These are phyloP conservation scores for Leavenworthia alabamica DNA, from an alignment of 345 rosid genomes.

Conservation along the genomic window DNA sequence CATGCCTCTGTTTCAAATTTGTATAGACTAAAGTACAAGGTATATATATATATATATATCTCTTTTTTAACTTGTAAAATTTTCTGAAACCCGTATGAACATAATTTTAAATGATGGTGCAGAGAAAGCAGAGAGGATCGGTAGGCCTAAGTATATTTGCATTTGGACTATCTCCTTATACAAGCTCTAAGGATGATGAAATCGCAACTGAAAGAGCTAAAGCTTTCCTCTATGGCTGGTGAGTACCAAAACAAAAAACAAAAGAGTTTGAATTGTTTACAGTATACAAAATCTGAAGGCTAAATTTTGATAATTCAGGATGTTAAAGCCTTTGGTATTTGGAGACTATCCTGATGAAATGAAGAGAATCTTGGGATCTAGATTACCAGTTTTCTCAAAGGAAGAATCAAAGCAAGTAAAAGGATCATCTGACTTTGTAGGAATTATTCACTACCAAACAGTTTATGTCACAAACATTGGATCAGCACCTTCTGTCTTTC, in stretches of 20 bases:
- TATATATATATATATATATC: background rate
- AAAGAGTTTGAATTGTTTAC: background rate
- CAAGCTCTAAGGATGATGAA: slow-evolving; percentile 41
- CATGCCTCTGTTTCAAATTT: slow-evolving; percentile 60
- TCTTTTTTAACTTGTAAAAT: background rate
- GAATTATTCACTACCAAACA: slow-evolving; percentile 40
- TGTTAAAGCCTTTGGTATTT: slow-evolving; percentile 49
- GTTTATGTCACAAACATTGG: slow-evolving; percentile 19
- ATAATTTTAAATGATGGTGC: slow-evolving; percentile 4
- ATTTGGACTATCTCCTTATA: slow-evolving; percentile 36
- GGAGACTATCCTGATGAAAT: slow-evolving; percentile 70
- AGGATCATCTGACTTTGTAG: slow-evolving; percentile 63
- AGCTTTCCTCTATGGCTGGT: slow-evolving; percentile 49
- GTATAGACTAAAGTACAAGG: slow-evolving; percentile 59
- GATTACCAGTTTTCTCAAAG: slow-evolving; percentile 53
- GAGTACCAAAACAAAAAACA: too few relatives aligned
- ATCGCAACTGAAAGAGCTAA: slow-evolving; percentile 40
- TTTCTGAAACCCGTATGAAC: background rate
- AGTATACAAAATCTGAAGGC: background rate
- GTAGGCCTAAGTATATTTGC: slow-evolving; percentile 41
- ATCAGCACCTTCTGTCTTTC: background rate
- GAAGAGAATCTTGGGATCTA: slow-evolving; percentile 54
- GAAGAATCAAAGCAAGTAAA: slow-evolving; percentile 49
- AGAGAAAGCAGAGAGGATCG: slow-evolving; percentile 49
- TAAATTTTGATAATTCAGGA: slow-evolving; percentile 31